phyloP scores from a whole-genome alignment of 371 early-diverging fungal genomes.

The Parasitella parasitica region DNA sequence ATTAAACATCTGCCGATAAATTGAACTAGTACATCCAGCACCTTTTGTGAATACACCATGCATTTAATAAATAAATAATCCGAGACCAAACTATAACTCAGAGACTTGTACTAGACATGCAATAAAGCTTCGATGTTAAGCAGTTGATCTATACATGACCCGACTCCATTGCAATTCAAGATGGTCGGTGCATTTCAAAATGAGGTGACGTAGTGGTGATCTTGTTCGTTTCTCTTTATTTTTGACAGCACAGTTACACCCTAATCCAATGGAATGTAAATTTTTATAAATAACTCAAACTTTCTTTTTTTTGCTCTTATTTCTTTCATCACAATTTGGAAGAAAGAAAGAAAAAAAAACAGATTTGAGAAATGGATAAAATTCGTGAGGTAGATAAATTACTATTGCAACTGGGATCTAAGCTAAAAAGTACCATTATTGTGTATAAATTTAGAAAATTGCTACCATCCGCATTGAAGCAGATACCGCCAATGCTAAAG shows the following conservation, averaged over 20 bases:
- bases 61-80: no score
- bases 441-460: slow-evolving; percentile 63
- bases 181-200: no score
- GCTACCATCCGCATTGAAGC: slow-evolving; percentile 65
- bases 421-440: neutral
- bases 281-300: neutral
- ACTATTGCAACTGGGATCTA: neutral
- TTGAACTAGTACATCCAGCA: neutral
- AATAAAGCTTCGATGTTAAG: no score
- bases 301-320: neutral
- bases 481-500: slow-evolving; percentile 67
- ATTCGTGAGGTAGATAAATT: slow-evolving; percentile 42
- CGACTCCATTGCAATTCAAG: no score
- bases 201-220: no score
- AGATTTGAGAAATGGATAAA: slow-evolving; percentile 35
- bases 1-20: neutral
- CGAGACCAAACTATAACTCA: no score
- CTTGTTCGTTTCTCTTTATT: no score
- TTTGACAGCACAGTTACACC: no score
- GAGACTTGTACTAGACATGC: no score
- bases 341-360: neutral
- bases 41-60: no score
- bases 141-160: no score
- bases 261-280: no score
- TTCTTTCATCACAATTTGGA: neutral